phyloP scores from a whole-genome alignment of 225 moss, liverwort and hornwort species.

The Straminergon stramineum region DNA sequence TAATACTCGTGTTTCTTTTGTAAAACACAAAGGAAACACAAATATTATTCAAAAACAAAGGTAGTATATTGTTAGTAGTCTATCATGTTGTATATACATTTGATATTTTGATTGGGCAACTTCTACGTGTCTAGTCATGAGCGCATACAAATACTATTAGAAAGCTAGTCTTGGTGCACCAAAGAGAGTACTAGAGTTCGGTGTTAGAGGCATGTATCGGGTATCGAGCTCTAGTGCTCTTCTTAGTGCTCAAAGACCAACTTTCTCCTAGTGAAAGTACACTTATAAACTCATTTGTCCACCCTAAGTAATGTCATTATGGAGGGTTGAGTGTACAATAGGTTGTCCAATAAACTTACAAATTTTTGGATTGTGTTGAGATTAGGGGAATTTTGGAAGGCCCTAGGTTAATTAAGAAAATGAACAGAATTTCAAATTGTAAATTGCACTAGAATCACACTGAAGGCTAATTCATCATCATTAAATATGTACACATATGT shows the following conservation, averaged over 20 bases:
- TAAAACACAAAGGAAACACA: no score
- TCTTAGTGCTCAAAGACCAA: neutral
- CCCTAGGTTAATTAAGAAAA: no score
- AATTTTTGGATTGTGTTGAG: no score
- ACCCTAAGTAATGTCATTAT: neutral
- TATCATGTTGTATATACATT: no score
- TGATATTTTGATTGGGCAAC: neutral
- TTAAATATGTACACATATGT: no score
- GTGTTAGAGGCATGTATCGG: rapidly evolving
- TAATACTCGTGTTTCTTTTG: no score
- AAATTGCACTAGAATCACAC: no score
- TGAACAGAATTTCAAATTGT: no score
- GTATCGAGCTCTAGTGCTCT: neutral
- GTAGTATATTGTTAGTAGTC: neutral
- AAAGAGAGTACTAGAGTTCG: neutral
- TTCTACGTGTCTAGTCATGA: neutral
- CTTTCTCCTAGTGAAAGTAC: neutral
- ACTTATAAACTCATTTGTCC: neutral
- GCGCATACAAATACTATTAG: neutral
- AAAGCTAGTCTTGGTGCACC: rapidly evolving
- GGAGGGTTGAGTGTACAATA: neutral
- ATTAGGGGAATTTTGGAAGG: no score
- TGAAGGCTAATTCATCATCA: no score
- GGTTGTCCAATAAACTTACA: no score
- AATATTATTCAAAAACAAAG: no score